A percentile compares a stretch with the other conserved stretches of the same genome.
Evolutionary conservation across 108 stramenopile species (phyloP).

Genomic region (Skeletonema menzelii): DNA sequence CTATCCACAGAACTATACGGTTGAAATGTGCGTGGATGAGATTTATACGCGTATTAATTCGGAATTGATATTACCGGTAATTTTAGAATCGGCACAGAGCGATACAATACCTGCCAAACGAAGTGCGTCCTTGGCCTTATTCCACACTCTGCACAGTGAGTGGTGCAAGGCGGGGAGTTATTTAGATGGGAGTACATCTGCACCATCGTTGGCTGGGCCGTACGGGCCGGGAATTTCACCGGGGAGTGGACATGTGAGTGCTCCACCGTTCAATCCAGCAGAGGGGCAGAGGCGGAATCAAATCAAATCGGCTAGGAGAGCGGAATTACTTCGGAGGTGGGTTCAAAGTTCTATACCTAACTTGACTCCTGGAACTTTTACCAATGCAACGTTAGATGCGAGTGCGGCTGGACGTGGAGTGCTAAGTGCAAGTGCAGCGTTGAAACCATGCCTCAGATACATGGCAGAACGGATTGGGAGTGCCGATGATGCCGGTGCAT

Average conservation of each 20-base stretch:
- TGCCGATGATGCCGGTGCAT: constrained; percentile 82
- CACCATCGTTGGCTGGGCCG: constrained; percentile 41
- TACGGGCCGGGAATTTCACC: constrained; percentile 49
- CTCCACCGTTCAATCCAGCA: constrained; percentile 15
- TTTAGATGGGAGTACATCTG: constrained; percentile 50
- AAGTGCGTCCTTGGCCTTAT: constrained; percentile 67
- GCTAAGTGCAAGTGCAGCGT: constrained; percentile 69
- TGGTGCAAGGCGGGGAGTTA: constrained; percentile 74
- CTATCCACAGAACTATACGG: constrained; percentile 44
- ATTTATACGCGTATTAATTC: constrained; percentile 72
- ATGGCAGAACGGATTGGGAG: constrained; percentile 73
- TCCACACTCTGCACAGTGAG: constrained; percentile 69
- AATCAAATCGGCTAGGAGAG: constrained; percentile 62
- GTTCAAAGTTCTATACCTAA: constrained; percentile 72
- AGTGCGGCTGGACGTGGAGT: constrained; percentile 69
- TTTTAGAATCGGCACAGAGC: constrained; percentile 80
- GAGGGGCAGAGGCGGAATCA: constrained; percentile 36
- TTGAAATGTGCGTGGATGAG: constrained; percentile 74
- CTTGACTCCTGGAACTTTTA: constrained; percentile 70
- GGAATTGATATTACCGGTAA: constrained; percentile 71
- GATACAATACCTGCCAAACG: constrained; percentile 76
- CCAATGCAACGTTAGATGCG: constrained; percentile 54
- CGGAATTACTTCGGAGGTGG: constrained; percentile 79
- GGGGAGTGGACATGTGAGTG: constrained; percentile 6
- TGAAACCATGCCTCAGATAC: constrained; percentile 75